Evolutionary conservation across 1,284 basidiomycete genomes (phyloP), one percentile per base, ranked within the genome.

Genomic region (Puccinia coronata): DNA sequence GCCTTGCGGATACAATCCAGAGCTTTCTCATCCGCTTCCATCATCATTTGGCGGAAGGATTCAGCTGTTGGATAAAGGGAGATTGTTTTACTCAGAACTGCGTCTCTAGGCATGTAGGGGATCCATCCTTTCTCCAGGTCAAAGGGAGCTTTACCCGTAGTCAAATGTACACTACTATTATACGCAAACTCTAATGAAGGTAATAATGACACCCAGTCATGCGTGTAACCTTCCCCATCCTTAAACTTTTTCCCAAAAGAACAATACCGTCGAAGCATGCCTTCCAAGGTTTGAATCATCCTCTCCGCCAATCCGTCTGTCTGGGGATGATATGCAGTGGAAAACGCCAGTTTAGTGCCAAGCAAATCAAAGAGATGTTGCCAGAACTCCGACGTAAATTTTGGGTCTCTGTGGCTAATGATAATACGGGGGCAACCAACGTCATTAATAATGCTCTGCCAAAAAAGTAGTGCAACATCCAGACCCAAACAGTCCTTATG

Each of bases 301-400:
- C 70, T 72, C 49, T 72, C 25, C 5, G 51, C 6, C 23, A 53
- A 39, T 8, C 31, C 59, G 36, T 61, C 12, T 20, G 59, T 61
- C 14, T 63, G 74, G 1, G 74, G 57, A 34, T 77, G 74, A 34
- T 77, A 77, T 23, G 59, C 74, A 31, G 74, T 77, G 4, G 57
- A 77, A 14, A 65, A 63, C 16, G 36, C n/a, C 31, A 77, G 16
- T 23, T 61, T 63, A 20, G 57, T 65, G 3, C 74, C 74, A 16
- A 51, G 25, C 2, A 77, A 14, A 28, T 47, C 63, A 12, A 47
- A 28, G 2, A 77, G 9, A 11, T 31, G 16, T 11, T 18, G 47
- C 74, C 74, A 77, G 18, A 43, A 43, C 43, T 43, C 43, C 43
- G 16, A 43, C 43, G 16, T 43, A 43, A 43, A 43, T 16, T 43